Conservation (phyloP, 192 early-diverging fungal genomes). For the Helicostylum pulchrum region DNA sequence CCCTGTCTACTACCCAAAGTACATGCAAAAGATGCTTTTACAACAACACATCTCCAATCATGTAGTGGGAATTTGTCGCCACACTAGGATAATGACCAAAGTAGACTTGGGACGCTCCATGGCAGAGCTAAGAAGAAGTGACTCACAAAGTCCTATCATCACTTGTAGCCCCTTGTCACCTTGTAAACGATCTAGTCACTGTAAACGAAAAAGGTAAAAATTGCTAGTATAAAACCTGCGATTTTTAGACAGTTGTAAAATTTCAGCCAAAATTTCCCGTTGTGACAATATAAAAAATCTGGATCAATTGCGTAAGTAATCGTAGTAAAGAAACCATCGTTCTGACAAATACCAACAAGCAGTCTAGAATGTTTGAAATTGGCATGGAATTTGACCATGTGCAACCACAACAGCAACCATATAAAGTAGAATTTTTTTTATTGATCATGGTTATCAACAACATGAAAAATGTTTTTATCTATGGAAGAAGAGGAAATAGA, state of each 20-base stretch:
- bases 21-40: conserved; percentile 1
- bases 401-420: background rate
- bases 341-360: conserved; percentile 79
- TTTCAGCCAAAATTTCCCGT: no score
- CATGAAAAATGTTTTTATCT: conserved; percentile 38
- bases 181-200: conserved; percentile 3
- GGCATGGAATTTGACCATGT: conserved; percentile 62
- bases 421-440: conserved; percentile 57
- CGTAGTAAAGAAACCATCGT: conserved; percentile 57
- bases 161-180: conserved; percentile 7
- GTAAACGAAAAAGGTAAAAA: conserved; percentile 8
- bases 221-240: no score
- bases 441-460: conserved; percentile 38
- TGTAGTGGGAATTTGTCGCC: conserved; percentile 9
- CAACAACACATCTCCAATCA: conserved; percentile 8
- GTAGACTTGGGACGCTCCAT: conserved; percentile 9
- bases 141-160: conserved; percentile 10
- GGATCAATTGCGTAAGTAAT: no score
- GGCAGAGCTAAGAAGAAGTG: conserved; percentile 6
- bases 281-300: no score
- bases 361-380: conserved; percentile 75
- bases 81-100: conserved; percentile 8
- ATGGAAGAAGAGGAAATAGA: conserved; percentile 94
- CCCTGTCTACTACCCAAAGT: conserved; percentile 7
- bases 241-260: no score